A percentile compares a stretch with the other conserved stretches of the same genome.
Conservation (phyloP, 1,284 basidiomycete species). For the Cystobasidium slooffiae region DNA sequence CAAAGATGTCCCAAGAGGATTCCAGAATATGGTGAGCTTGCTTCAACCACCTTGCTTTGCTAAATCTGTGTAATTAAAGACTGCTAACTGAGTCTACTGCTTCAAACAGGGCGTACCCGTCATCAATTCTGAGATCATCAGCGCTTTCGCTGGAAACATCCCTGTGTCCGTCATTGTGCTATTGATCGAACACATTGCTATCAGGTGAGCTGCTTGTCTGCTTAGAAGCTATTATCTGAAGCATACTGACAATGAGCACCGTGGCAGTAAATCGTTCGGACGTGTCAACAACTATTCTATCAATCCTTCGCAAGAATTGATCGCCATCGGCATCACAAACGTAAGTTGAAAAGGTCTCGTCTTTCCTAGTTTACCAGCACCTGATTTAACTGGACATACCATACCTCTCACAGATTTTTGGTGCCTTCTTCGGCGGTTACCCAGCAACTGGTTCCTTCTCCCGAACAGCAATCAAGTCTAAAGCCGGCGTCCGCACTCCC, state of each 20-base stretch:
- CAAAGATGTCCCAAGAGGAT: slow-evolving; percentile 70
- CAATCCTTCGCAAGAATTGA: slow-evolving; percentile 94
- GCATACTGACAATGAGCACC: background rate
- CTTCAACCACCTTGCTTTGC: background rate
- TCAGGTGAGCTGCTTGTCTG: slow-evolving; percentile 59
- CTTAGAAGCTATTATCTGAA: background rate
- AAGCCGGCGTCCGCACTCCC: slow-evolving; percentile 94
- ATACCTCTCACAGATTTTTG: slow-evolving; percentile 28
- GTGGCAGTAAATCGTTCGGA: slow-evolving; percentile 73
- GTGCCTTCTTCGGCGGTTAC: slow-evolving; percentile 66
- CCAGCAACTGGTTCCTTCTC: slow-evolving; percentile 98
- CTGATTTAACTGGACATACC: background rate
- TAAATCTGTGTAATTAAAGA: too few species aligned
- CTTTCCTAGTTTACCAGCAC: background rate
- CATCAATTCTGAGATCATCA: slow-evolving; percentile 70
- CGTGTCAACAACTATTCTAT: slow-evolving; percentile 97
- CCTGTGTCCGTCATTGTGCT: slow-evolving; percentile 94
- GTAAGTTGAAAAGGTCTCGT: background rate
- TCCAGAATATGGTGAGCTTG: slow-evolving; percentile 63
- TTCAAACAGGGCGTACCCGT: slow-evolving; percentile 62
- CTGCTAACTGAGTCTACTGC: background rate
- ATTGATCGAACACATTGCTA: slow-evolving; percentile 94
- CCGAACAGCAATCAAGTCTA: slow-evolving; percentile 91
- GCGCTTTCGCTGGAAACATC: slow-evolving; percentile 73
- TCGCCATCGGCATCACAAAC: slow-evolving; percentile 96